These are phyloP conservation scores for Eucalyptus curtisii DNA, from an alignment of 345 rosid genomes.

Conservation along the genomic window DNA sequence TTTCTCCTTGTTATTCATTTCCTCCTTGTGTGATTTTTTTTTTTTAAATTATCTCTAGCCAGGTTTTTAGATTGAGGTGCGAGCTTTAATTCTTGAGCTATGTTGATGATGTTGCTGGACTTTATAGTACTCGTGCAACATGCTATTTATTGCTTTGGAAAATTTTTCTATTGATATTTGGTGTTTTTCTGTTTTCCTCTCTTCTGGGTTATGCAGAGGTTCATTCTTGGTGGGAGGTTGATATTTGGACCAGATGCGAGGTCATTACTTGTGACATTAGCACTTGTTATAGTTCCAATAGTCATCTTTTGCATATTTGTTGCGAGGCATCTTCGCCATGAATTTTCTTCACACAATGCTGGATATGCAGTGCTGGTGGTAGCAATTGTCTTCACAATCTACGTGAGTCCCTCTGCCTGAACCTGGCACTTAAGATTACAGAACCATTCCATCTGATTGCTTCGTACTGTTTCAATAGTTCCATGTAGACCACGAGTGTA, in stretches of 20 bases:
- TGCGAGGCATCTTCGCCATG: conserved; percentile 87
- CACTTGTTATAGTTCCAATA: conserved; percentile 64
- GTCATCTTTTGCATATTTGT: conserved; percentile 79
- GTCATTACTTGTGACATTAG: conserved; percentile 62
- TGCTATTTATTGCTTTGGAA: background rate
- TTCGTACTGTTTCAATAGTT: background rate
- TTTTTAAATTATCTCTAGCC: background rate
- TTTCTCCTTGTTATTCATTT: background rate
- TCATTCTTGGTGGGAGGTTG: conserved; percentile 69
- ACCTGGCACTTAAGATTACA: background rate
- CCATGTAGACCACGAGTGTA: background rate
- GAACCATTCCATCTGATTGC: background rate
- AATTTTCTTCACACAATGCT: conserved; percentile 60
- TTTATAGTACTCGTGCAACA: background rate
- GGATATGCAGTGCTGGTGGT: conserved; percentile 71
- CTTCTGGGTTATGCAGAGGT: conserved; percentile 36
- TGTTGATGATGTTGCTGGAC: background rate
- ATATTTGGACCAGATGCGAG: conserved; percentile 97
- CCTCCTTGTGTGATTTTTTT: background rate
- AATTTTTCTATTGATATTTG: background rate
- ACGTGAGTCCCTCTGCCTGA: conserved; percentile 37
- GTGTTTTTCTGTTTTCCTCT: background rate
- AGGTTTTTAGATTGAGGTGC: background rate
- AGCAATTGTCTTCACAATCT: conserved; percentile 56
- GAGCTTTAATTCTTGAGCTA: background rate